A percentile compares a stretch with the other conserved stretches of the same genome.
Evolutionary conservation across 208 protist species (phyloP).

Genomic region (Trypanosoma brucei): DNA sequence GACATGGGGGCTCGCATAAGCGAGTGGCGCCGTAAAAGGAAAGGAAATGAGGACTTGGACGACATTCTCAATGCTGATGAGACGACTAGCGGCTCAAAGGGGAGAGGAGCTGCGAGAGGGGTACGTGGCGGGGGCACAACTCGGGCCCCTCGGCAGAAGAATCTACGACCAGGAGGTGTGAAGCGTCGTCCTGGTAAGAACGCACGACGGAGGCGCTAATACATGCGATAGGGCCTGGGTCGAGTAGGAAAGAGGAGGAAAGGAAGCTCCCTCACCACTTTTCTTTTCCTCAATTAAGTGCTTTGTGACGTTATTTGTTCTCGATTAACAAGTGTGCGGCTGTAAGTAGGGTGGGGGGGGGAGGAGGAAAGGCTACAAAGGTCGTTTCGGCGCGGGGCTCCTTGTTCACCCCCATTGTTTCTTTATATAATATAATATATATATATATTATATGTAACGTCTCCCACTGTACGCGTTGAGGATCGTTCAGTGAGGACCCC

Average conservation of each 20-base stretch:
- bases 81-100: constrained; percentile 35
- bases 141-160: constrained; percentile 29
- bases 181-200: constrained; percentile 89
- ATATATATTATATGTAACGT: too few relatives aligned
- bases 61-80: constrained; percentile 52
- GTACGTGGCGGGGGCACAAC: constrained; percentile 7
- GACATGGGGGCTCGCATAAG: constrained; percentile 83
- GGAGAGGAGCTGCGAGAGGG: constrained; percentile 8
- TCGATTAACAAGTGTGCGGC: background rate
- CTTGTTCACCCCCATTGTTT: too few relatives aligned
- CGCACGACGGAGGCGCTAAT: constrained; percentile 52
- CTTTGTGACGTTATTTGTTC: background rate
- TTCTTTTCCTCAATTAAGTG: too few relatives aligned
- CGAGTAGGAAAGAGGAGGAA: constrained; percentile 7
- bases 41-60: constrained; percentile 60
- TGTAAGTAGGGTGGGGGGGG: too few relatives aligned
- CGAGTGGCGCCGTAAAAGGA: constrained; percentile 84
- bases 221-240: background rate
- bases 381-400: too few relatives aligned
- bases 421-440: too few relatives aligned
- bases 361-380: too few relatives aligned
- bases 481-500: too few relatives aligned
- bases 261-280: background rate
- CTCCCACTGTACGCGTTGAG: too few relatives aligned
- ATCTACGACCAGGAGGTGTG: constrained; percentile 54